phyloP scores from a whole-genome alignment of 768 basidiomycete genomes.

The Mycena haematopus region DNA sequence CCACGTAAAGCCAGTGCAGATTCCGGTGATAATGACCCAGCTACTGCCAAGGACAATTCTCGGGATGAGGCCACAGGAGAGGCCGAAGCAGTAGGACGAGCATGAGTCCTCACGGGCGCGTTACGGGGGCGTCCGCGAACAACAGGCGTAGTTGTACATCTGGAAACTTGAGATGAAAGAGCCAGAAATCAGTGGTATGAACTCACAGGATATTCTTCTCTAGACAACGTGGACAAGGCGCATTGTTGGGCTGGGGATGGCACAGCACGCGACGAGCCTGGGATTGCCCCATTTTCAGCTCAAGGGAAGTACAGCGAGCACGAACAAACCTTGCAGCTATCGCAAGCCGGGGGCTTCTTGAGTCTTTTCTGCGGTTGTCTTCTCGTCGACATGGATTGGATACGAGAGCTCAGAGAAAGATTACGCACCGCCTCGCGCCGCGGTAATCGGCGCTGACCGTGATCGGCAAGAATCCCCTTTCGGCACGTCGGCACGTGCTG shows the following conservation, averaged over 20 bases:
- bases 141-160: slow-evolving; percentile 12
- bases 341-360: slow-evolving; percentile 3
- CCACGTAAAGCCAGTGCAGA: neutral
- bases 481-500: too few species aligned
- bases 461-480: too few species aligned
- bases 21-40: neutral
- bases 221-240: slow-evolving; percentile 10
- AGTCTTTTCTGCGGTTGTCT: neutral
- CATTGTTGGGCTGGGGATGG: slow-evolving; percentile 5
- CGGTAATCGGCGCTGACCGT: too few species aligned
- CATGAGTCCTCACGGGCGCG: neutral
- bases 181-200: too few species aligned
- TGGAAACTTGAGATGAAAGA: neutral
- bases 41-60: neutral
- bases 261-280: slow-evolving; percentile 13
- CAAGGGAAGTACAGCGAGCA: too few species aligned
- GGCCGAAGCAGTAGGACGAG: neutral
- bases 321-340: slow-evolving; percentile 2
- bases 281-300: too few species aligned
- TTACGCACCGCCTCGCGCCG: too few species aligned
- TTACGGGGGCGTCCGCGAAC: slow-evolving; percentile 1
- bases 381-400: neutral
- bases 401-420: too few species aligned
- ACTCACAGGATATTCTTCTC: slow-evolving; percentile 7
- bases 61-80: neutral